Conservation (phyloP, 2,329 filamentous ascomycete species). For the Diaporthe citrichinensis region DNA sequence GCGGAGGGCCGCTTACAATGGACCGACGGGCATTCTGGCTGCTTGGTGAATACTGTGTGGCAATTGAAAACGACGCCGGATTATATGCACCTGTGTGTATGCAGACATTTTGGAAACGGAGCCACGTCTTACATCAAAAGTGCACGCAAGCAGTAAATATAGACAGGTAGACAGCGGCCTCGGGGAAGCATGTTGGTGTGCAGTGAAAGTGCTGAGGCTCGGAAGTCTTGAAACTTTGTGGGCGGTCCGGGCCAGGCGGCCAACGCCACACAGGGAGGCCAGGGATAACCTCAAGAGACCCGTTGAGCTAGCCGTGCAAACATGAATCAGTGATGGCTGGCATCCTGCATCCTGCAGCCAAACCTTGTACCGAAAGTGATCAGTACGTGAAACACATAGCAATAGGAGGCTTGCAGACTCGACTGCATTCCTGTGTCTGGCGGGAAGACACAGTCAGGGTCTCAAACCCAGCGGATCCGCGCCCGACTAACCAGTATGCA, state of each 20-base stretch:
- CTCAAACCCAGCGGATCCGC: constrained; percentile 1
- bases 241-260: neutral
- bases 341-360: neutral
- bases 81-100: neutral
- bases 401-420: neutral
- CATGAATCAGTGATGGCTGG: neutral
- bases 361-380: neutral
- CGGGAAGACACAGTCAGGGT: neutral
- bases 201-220: neutral
- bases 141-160: neutral
- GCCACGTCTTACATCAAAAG: no score
- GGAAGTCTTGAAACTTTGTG: constrained; percentile 7
- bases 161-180: neutral
- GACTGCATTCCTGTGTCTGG: neutral
- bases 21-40: neutral
- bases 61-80: neutral
- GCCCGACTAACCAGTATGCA: neutral
- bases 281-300: neutral
- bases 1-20: neutral
- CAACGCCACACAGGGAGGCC: neutral
- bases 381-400: constrained; percentile 2
- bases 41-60: neutral
- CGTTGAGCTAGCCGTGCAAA: neutral
- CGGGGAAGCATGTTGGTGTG: neutral
- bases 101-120: neutral